phyloP scores from a whole-genome alignment of 345 rosid species.

The Populus ilicifolia region DNA sequence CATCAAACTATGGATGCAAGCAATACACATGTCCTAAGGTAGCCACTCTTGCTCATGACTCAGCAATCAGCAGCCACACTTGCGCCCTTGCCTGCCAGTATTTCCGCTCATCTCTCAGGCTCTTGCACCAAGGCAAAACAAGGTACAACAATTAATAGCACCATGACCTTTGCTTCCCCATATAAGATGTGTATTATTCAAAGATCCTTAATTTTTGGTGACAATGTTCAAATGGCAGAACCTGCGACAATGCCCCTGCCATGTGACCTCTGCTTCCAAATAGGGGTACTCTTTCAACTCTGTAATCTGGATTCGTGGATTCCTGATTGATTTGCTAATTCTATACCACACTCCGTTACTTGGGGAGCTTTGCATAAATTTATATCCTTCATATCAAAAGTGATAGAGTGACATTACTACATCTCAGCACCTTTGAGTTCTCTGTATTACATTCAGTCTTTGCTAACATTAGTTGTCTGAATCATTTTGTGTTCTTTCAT shows the following conservation, averaged over 20 bases:
- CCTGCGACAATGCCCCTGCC: not conserved
- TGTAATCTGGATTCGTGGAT: not conserved
- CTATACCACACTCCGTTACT: not conserved
- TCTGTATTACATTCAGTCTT: not conserved
- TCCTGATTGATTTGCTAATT: too few relatives aligned
- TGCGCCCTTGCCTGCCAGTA: constrained; percentile 8
- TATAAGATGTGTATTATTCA: not conserved
- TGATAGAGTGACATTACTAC: not conserved
- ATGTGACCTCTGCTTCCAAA: not conserved
- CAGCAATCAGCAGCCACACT: not conserved
- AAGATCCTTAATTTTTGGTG: not conserved
- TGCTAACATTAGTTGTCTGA: not conserved
- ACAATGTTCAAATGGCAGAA: not conserved
- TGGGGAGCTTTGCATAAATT: not conserved
- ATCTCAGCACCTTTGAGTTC: not conserved
- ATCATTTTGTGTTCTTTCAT: not conserved
- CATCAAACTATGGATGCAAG: not conserved
- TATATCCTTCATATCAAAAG: not conserved
- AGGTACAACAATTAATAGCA: not conserved
- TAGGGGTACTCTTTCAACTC: not conserved
- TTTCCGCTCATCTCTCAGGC: constrained; percentile 1
- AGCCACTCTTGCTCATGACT: not conserved
- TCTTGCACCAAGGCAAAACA: constrained; percentile 1
- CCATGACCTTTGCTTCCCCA: not conserved
- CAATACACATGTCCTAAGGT: not conserved